These are phyloP conservation scores for Oemleria cerasiformis DNA, from an alignment of 306 rosid genomes.

Conservation along the genomic window DNA sequence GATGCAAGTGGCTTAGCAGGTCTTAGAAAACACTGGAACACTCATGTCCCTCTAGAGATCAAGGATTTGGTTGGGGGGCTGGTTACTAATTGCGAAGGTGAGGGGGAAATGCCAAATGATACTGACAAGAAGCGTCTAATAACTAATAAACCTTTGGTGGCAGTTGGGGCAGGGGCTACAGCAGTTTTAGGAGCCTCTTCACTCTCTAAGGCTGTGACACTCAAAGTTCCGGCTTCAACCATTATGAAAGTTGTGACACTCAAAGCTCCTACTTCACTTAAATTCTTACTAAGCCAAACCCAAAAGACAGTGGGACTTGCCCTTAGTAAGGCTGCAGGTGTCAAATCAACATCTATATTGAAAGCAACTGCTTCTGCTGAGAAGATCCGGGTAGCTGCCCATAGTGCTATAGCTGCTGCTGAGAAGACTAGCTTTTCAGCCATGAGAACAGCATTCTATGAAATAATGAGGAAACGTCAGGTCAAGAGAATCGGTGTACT, in stretches of 20 bases:
- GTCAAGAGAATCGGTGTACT: slow-evolving; percentile 48
- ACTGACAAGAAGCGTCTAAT: slow-evolving; percentile 43
- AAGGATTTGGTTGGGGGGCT: slow-evolving; percentile 52
- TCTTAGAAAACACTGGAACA: slow-evolving; percentile 76
- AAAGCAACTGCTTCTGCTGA: slow-evolving; percentile 71
- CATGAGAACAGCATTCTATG: slow-evolving; percentile 75
- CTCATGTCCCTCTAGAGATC: slow-evolving; percentile 57
- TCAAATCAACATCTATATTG: slow-evolving; percentile 52
- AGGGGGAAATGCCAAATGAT: slow-evolving; percentile 32
- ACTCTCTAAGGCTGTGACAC: slow-evolving; percentile 48
- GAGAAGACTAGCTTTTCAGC: slow-evolving; percentile 76
- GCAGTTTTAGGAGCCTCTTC: slow-evolving; percentile 76
- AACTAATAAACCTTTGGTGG: slow-evolving; percentile 60
- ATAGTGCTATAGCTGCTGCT: slow-evolving; percentile 60
- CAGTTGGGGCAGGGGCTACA: slow-evolving; percentile 83
- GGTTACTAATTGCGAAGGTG: slow-evolving; percentile 35
- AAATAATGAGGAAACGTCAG: slow-evolving; percentile 72
- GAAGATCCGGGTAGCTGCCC: slow-evolving; percentile 69
- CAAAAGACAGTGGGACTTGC: slow-evolving; percentile 49
- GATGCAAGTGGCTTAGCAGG: slow-evolving; percentile 67
- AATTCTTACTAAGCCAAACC: slow-evolving; percentile 47
- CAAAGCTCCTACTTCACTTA: slow-evolving; percentile 55
- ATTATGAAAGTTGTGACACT: slow-evolving; percentile 10
- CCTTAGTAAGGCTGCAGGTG: slow-evolving; percentile 50
- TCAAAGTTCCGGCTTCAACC: slow-evolving; percentile 13